phyloP scores from a whole-genome alignment of 2,329 filamentous ascomycete genomes.

The Epichloe sp. region DNA sequence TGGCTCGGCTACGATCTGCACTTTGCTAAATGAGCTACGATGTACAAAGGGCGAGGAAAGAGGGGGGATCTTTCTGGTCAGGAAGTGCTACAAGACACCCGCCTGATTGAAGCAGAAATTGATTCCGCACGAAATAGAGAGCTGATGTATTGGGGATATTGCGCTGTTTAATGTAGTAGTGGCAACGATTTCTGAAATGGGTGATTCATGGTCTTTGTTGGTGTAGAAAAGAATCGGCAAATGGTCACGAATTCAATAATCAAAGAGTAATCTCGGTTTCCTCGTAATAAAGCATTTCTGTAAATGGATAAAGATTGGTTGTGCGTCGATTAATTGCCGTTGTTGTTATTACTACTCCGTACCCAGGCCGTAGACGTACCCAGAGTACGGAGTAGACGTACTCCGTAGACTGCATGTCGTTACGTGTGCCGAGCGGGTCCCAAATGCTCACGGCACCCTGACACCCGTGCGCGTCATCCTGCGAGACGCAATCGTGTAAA shows the following conservation, averaged over 20 bases:
- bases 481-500: neutral
- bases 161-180: neutral
- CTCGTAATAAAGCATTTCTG: neutral
- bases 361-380: no score
- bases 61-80: neutral
- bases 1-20: conserved; percentile 97
- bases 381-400: no score
- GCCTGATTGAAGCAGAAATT: no score
- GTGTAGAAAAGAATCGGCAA: neutral
- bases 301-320: neutral
- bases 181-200: neutral
- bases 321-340: no score
- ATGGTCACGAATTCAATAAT: neutral
- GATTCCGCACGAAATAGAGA: no score
- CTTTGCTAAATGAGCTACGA: conserved; percentile 71
- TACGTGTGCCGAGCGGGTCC: no score
- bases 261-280: neutral
- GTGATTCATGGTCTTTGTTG: neutral
- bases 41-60: neutral
- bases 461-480: neutral
- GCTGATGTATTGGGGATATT: neutral
- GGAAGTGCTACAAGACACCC: no score
- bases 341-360: no score
- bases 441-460: neutral
- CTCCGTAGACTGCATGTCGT: no score